A percentile compares a stretch with the other conserved stretches of the same genome.
Conservation (phyloP, 768 basidiomycete species). For the Guyanaporus albipodus region DNA sequence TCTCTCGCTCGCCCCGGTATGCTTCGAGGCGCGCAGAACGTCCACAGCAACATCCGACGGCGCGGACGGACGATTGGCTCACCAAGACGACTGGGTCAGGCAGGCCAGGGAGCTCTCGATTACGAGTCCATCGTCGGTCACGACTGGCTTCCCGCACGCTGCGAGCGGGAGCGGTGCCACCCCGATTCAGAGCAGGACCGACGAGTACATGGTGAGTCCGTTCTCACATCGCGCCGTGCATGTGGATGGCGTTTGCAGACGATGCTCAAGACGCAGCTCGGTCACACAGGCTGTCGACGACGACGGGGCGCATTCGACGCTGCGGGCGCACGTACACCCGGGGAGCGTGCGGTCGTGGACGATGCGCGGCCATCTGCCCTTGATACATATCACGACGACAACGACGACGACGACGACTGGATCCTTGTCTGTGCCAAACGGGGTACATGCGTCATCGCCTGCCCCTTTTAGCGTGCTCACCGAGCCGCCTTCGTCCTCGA, state of each 20-base stretch:
- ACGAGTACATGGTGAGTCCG: constrained; percentile 46
- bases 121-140: constrained; percentile 21
- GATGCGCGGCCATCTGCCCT: constrained; percentile 19
- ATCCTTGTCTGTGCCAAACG: background rate
- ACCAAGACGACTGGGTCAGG: constrained; percentile 72
- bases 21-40: constrained; percentile 30
- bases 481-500: constrained; percentile 21
- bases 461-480: constrained; percentile 27
- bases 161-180: background rate
- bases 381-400: constrained; percentile 25
- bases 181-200: constrained; percentile 22
- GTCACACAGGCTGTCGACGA: constrained; percentile 21
- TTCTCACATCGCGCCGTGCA: background rate
- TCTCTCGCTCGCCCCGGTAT: constrained; percentile 38
- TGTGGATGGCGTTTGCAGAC: background rate
- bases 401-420: background rate
- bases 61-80: constrained; percentile 31
- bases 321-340: constrained; percentile 10
- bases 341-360: constrained; percentile 11
- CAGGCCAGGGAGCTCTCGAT: constrained; percentile 68
- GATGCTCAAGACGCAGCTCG: constrained; percentile 8
- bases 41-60: constrained; percentile 20
- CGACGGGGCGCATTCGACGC: constrained; percentile 16
- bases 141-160: constrained; percentile 9
- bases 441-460: constrained; percentile 10